Conservation (phyloP, 768 basidiomycete genomes). For the Kwoniella pini region DNA sequence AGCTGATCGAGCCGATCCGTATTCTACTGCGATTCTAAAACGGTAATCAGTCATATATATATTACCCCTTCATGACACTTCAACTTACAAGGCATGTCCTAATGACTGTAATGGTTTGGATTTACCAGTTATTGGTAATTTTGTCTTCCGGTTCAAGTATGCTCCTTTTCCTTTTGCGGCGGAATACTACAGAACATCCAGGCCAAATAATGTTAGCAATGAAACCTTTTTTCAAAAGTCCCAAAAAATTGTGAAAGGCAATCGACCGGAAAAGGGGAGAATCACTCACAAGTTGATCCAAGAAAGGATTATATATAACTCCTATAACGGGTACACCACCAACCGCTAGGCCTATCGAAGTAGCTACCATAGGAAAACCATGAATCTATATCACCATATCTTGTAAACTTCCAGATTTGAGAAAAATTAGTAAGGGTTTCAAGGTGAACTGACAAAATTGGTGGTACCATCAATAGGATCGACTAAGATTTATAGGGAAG, state of each 20-base stretch:
- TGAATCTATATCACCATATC: constrained; percentile 24
- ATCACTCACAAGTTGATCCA: constrained; percentile 69
- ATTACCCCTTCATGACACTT: too few relatives aligned
- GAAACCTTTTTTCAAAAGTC: too few relatives aligned
- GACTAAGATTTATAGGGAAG: too few relatives aligned
- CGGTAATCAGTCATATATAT: too few relatives aligned
- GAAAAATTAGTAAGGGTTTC: not conserved
- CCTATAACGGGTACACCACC: constrained; percentile 79
- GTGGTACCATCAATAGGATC: constrained; percentile 50
- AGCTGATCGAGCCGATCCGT: constrained; percentile 30
- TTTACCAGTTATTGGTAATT: constrained; percentile 65
- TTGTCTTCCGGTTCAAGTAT: constrained; percentile 63
- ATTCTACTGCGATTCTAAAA: constrained; percentile 42
- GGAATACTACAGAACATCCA: constrained; percentile 59
- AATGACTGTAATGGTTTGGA: constrained; percentile 66
- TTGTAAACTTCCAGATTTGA: not conserved
- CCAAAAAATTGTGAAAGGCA: too few relatives aligned
- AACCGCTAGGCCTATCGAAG: constrained; percentile 87
- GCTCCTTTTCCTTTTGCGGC: constrained; percentile 79
- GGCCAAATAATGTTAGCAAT: not conserved
- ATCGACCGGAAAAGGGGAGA: not conserved
- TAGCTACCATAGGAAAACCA: constrained; percentile 76
- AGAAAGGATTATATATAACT: constrained; percentile 90
- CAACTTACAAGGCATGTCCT: constrained; percentile 65
- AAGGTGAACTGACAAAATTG: constrained; percentile 42